Conservation (phyloP, 495 filamentous ascomycete species). For the Xylaria intraflava region DNA sequence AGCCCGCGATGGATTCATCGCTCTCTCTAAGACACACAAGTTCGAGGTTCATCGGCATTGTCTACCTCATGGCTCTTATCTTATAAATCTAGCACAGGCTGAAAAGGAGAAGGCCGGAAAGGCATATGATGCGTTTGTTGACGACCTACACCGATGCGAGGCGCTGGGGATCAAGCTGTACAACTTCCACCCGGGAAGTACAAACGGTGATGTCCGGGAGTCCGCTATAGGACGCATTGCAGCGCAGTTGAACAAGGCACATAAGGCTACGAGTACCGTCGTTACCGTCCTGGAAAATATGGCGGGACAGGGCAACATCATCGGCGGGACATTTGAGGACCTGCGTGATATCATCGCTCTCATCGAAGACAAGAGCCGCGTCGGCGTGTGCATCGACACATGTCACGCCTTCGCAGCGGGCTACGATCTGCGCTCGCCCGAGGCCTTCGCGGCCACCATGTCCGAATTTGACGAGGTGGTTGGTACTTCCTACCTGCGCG, state of each 20-base stretch:
- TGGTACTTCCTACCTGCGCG: slow-evolving; percentile 70
- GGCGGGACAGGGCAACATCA: slow-evolving; percentile 83
- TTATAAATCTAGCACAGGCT: slow-evolving; percentile 86
- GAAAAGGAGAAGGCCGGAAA: slow-evolving; percentile 76
- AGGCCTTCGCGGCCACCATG: slow-evolving; percentile 66
- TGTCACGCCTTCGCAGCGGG: slow-evolving; percentile 92
- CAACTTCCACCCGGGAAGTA: slow-evolving; percentile 94
- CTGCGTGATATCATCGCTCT: slow-evolving; percentile 73
- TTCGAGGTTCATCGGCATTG: slow-evolving; percentile 67
- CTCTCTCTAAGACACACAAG: slow-evolving; percentile 57
- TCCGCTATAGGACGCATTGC: slow-evolving; percentile 75
- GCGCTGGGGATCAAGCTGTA: slow-evolving; percentile 82
- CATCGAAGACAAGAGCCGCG: slow-evolving; percentile 74
- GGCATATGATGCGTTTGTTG: slow-evolving; percentile 77
- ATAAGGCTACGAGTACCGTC: slow-evolving; percentile 65
- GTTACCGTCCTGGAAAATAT: slow-evolving; percentile 89
- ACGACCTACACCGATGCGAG: slow-evolving; percentile 85
- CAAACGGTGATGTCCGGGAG: slow-evolving; percentile 55
- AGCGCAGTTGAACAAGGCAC: slow-evolving; percentile 68
- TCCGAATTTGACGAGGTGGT: slow-evolving; percentile 71
- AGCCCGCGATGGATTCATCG: slow-evolving; percentile 58
- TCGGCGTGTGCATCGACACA: slow-evolving; percentile 94
- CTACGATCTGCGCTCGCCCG: slow-evolving; percentile 75
- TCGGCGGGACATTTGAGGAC: slow-evolving; percentile 79
- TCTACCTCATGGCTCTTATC: slow-evolving; percentile 89